Base-by-base conservation (phyloP, 352 stramenopile species). In the Pythium insidiosum region DNA sequence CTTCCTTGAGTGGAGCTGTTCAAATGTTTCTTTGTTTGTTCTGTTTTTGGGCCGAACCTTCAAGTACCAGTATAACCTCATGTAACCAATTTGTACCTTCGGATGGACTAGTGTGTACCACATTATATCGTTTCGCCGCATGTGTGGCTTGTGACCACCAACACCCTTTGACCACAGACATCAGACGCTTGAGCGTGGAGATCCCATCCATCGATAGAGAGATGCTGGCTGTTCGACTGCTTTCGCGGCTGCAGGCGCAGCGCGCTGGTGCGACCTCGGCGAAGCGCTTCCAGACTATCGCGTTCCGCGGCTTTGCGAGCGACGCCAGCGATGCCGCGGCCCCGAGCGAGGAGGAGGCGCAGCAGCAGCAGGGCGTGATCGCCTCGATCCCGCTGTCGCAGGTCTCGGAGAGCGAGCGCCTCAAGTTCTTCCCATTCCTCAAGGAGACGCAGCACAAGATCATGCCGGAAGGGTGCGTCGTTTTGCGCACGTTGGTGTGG, bases 341-440 rank as follows among this genome's bases (percentile, higher is more conserved):
- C n/a, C n/a, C n/a, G n/a, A n/a, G n/a, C n/a, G n/a, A n/a, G n/a
- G 39, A 34, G 13, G 51, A 20, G 2, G 43, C 52, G 19, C 50
- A 59, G 36, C 29, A 55, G 24, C 54, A 64, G 18, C 61, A 75
- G 23, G 58, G 69, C 43, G 69, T 75, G 37, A 76, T 89, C 22
- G 61, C 76, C 19, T 56, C 69, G 24, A 58, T 78, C 23, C 63
- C 76, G 7, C 73, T 87, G 38, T 55, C 71, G 44, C 61, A 86
- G 77, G 72, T 66, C n/a, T 73, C 72, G 12, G 51, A 66, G 20
- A 68, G 66, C 5, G 72, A 89, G 33, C 58, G 66, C 19, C 58
- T 80, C 53, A 87, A 91, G 66, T 90, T 89, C 50, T 94, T 91
- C 54, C 51, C 63, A 26, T 73, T 94, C 33, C 49, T 67, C 24